phyloP scores from a whole-genome alignment of 202 grass and related monocot species.

The Schoenoplectus tabernaemontani region DNA sequence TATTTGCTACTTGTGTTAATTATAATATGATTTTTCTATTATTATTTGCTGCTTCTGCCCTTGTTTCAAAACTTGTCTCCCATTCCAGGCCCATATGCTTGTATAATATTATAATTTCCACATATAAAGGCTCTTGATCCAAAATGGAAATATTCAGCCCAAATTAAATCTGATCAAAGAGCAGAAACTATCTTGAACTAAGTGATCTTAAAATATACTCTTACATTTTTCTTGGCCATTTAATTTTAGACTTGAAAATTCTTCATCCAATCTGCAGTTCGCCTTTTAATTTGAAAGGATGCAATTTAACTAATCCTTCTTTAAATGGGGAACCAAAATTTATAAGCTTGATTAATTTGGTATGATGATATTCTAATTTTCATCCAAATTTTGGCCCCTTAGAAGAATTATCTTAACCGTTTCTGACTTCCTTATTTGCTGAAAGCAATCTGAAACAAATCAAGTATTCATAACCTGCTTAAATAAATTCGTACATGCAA shows the following conservation, averaged over 20 bases:
- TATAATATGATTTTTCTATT: background rate
- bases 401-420: background rate
- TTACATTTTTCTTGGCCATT: background rate
- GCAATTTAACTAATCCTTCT: background rate
- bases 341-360: background rate
- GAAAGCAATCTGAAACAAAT: background rate
- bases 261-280: background rate
- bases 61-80: background rate
- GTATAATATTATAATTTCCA: background rate
- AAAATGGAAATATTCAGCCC: background rate
- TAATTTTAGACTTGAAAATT: background rate
- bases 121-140: background rate
- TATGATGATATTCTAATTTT: background rate
- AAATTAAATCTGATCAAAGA: background rate
- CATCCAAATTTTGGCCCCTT: too few species aligned
- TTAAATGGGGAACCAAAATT: background rate
- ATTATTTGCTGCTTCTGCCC: background rate
- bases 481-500: background rate
- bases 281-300: background rate
- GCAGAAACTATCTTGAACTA: background rate
- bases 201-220: background rate
- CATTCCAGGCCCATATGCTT: background rate
- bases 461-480: background rate
- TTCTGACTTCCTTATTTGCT: background rate
- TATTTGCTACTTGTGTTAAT: too few species aligned